A percentile compares a stretch with the other conserved stretches of the same genome.
Conservation (phyloP, 1,139 yeast genomes). For the Yamadazyma kanchanaburiensis region DNA sequence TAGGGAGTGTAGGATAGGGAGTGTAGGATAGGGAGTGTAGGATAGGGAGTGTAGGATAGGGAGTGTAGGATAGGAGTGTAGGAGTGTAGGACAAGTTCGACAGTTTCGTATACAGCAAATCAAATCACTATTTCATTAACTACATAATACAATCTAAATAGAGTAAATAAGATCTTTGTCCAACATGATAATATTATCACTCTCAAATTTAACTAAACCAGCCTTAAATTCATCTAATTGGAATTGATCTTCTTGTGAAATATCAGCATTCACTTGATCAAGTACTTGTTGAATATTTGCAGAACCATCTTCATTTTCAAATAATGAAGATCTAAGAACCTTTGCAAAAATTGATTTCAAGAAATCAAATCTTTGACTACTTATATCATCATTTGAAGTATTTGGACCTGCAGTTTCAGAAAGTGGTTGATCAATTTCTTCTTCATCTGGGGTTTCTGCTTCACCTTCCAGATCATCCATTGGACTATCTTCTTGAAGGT, state of each 20-base stretch:
- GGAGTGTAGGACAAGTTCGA: no score
- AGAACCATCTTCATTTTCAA: conserved; percentile 41
- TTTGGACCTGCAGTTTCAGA: conserved; percentile 19
- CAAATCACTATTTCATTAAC: background rate
- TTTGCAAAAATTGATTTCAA: conserved; percentile 47
- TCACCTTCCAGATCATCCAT: conserved; percentile 17
- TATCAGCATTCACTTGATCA: conserved; percentile 45
- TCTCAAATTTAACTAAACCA: conserved; percentile 51
- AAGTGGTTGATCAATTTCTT: conserved; percentile 22
- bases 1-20: no score
- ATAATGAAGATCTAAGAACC: conserved; percentile 43
- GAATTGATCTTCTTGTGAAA: conserved; percentile 63
- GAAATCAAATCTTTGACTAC: conserved; percentile 45
- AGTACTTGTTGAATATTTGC: conserved; percentile 45
- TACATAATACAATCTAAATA: conserved; percentile 30
- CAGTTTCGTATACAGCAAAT: no score
- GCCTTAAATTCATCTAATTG: conserved; percentile 47
- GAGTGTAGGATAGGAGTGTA: background rate
- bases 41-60: background rate
- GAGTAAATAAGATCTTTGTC: conserved; percentile 64
- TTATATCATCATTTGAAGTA: conserved; percentile 26
- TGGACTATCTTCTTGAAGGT: conserved; percentile 12
- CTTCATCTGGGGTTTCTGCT: conserved; percentile 7
- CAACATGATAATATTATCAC: conserved; percentile 55
- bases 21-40: no score